A percentile compares a stretch with the other conserved stretches of the same genome.
Conservation (phyloP, 306 rosid genomes). For the Vigna reflexopilosa region DNA sequence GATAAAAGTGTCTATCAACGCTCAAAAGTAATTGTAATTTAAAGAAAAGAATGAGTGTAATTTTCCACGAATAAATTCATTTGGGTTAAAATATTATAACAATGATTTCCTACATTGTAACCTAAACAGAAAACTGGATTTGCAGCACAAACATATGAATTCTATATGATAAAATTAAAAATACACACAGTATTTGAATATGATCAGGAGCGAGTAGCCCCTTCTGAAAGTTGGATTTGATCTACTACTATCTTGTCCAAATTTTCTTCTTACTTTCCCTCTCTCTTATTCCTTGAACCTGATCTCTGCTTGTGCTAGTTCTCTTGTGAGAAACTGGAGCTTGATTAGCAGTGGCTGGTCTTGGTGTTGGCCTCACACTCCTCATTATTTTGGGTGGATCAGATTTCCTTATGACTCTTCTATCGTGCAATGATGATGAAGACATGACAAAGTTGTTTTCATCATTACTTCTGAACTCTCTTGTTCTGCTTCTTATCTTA, state of each 20-base stretch:
- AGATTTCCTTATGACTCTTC: conserved; percentile 70
- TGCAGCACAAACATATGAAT: conserved; percentile 8
- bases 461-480: conserved; percentile 70
- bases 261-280: conserved; percentile 79
- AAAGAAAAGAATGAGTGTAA: too few species aligned
- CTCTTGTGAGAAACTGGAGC: conserved; percentile 68
- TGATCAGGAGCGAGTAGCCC: conserved; percentile 39
- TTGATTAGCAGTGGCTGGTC: conserved; percentile 58
- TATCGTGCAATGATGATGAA: conserved; percentile 50
- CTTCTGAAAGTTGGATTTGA: not conserved
- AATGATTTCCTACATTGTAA: not conserved
- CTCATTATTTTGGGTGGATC: conserved; percentile 75
- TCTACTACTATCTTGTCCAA: conserved; percentile 64
- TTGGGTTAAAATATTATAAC: not conserved
- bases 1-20: too few species aligned
- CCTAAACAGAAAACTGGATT: not conserved
- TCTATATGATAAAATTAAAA: not conserved
- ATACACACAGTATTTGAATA: conserved; percentile 31
- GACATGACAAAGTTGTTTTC: conserved; percentile 57
- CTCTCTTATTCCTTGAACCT: conserved; percentile 65
- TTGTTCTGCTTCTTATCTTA: conserved; percentile 62
- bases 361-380: conserved; percentile 57
- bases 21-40: too few species aligned
- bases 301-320: conserved; percentile 76
- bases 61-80: not conserved